These are phyloP conservation scores for Tetrapyrgos nigripes DNA, from an alignment of 1,284 basidiomycete species.

Conservation along the genomic window DNA sequence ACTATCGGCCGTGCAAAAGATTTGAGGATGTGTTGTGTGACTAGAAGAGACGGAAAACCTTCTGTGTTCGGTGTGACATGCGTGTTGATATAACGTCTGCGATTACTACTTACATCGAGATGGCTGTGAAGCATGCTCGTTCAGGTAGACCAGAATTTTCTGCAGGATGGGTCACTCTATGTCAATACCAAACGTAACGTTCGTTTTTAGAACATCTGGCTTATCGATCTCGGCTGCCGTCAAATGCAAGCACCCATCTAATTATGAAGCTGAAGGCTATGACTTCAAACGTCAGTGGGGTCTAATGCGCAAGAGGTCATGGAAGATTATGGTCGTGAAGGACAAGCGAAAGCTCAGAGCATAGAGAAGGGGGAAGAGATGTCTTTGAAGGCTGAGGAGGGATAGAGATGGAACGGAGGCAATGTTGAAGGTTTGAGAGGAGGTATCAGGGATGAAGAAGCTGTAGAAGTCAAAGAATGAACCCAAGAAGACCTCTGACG, in stretches of 20 bases:
- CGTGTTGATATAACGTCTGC: conserved; percentile 82
- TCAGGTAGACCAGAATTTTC: conserved; percentile 85
- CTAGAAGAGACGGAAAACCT: conserved; percentile 78
- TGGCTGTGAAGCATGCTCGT: conserved; percentile 77
- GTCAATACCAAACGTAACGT: conserved; percentile 10
- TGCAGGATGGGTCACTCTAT: conserved; percentile 58
- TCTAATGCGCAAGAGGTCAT: conserved; percentile 56
- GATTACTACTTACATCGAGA: conserved; percentile 90
- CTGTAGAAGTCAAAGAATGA: too few species aligned
- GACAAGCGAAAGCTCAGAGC: conserved; percentile 74
- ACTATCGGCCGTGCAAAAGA: conserved; percentile 88
- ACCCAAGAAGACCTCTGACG: conserved; percentile 11
- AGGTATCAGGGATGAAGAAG: too few species aligned
- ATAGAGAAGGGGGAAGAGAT: conserved; percentile 67
- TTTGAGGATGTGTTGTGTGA: conserved; percentile 82
- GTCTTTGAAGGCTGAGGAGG: conserved; percentile 61
- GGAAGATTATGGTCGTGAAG: conserved; percentile 77
- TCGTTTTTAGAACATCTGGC: conserved; percentile 64
- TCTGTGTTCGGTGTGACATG: conserved; percentile 91
- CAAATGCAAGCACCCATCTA: conserved; percentile 47
- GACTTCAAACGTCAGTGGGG: conserved; percentile 77
- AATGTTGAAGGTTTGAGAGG: conserved; percentile 31
- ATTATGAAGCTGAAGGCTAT: conserved; percentile 48
- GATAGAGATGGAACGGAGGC: conserved; percentile 70
- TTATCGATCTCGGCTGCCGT: conserved; percentile 56